Percentiles rank a stretch among this genome's conserved stretches.
Evolutionary conservation across 441 rosid species (phyloP).

Genomic region (Adansonia gregorii): DNA sequence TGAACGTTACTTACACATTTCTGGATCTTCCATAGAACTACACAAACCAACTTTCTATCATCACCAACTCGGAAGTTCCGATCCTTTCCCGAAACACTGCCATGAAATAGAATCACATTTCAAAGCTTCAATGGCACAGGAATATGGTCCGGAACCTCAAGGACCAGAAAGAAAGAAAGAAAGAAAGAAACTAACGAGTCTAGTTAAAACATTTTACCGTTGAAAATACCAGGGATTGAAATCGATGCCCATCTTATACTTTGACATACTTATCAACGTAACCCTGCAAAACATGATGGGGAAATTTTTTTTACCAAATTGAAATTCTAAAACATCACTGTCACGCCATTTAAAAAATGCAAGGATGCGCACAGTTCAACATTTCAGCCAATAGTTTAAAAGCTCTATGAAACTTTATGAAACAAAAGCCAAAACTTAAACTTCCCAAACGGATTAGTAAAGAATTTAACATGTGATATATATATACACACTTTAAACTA

Average conservation of each 20-base stretch:
- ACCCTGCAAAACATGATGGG: slow-evolving; percentile 58
- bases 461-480: not conserved
- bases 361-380: slow-evolving; percentile 8
- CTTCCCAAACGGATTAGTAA: not conserved
- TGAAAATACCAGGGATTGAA: not conserved
- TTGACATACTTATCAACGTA: slow-evolving; percentile 85
- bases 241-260: slow-evolving; percentile 43
- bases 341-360: not conserved
- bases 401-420: not conserved
- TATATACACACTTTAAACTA: no score
- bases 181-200: slow-evolving; percentile 15
- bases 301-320: slow-evolving; percentile 8
- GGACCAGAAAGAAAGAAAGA: not conserved
- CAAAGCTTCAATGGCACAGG: slow-evolving; percentile 15
- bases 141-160: not conserved
- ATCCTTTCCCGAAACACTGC: slow-evolving; percentile 20
- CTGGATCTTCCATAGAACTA: slow-evolving; percentile 22
- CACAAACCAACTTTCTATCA: not conserved
- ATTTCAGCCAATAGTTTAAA: not conserved
- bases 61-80: not conserved
- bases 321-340: not conserved
- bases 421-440: not conserved
- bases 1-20: slow-evolving; percentile 28
- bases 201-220: slow-evolving; percentile 13
- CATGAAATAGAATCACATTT: slow-evolving; percentile 23